Base-by-base conservation (phyloP, 2,329 filamentous ascomycete genomes). In the Colletotrichum tofieldiae region DNA sequence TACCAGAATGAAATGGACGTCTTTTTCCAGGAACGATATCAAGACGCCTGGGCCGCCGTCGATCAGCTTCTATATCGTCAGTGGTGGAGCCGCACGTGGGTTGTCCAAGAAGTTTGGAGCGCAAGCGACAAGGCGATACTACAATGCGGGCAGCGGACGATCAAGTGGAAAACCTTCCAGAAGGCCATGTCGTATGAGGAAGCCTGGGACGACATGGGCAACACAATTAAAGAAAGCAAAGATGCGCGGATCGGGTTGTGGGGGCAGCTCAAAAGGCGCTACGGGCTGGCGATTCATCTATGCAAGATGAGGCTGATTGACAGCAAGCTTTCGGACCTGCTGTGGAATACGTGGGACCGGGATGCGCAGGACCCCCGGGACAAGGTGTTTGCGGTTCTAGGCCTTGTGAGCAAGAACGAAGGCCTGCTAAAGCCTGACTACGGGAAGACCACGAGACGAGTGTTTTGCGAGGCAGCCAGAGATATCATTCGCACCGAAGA, bases 21-120 rank as follows among this genome's bases (percentile, higher is more conserved):
- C 20, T 64, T 64, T 29, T 61, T 37, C 32, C 18, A 52, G 14
- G n/a, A 54, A 3, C 43, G 49, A 6, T 61, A 37, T 20, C 43
- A 35, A 5, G 6, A 18, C 7, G n/a, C 54, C 43, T 68, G 65
- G 65, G 49, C 29, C 11, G 58, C 49, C 18, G 23, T 68, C 6
- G 65, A 56, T 18, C 14, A n/a, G 14, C 65, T 64, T 7, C 49
- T 64, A 14, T 1, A 12, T 11, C 47, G 59, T 39, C 20, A 12
- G 8, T 68, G 59, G 60, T 65, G 51, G 66, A 65, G 52, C 35
- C 66, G 41, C 9, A 41, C 41, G 20, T 65, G 66, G 60, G 32
- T 41, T 5, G 60, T 65, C 0, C 66, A 29, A n/a, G 66, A 65
- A 9, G 60, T 43, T n/a, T 64, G 66, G 60, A 65, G 66, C 32